Percentiles rank a stretch among this genome's conserved stretches.
phyloP scores from a whole-genome alignment of 257 asterid species.

The Voacanga thouarsii region DNA sequence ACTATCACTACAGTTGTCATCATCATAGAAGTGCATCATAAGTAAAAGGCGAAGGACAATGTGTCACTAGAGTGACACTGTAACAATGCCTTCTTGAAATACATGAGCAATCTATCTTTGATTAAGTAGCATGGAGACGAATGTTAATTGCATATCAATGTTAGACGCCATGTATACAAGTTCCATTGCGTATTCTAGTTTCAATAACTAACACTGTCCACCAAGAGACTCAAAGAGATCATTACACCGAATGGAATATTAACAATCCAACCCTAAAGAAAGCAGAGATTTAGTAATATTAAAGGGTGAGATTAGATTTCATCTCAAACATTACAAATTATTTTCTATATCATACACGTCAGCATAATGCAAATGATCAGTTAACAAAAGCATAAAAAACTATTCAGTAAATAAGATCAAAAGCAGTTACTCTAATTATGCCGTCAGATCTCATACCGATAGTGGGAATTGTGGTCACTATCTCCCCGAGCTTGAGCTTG shows the following conservation, averaged over 20 bases:
- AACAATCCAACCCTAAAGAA: neutral
- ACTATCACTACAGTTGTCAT: neutral
- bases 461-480: slow-evolving; percentile 92
- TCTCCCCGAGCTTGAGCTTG: slow-evolving; percentile 97
- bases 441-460: slow-evolving; percentile 53
- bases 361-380: neutral
- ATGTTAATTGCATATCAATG: neutral
- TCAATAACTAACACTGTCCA: neutral
- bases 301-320: neutral
- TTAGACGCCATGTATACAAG: neutral
- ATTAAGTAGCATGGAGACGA: neutral
- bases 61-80: neutral
- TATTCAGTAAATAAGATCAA: neutral
- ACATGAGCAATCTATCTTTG: neutral
- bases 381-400: neutral
- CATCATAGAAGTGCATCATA: neutral
- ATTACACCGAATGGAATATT: neutral
- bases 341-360: too few relatives aligned
- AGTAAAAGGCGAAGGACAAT: neutral
- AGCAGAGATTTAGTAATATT: neutral
- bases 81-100: neutral
- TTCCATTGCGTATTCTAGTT: neutral
- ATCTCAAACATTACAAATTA: neutral
- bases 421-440: neutral
- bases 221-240: neutral